phyloP scores from a whole-genome alignment of 2,329 filamentous ascomycete species.

The Gaeumannomyces tritici region DNA sequence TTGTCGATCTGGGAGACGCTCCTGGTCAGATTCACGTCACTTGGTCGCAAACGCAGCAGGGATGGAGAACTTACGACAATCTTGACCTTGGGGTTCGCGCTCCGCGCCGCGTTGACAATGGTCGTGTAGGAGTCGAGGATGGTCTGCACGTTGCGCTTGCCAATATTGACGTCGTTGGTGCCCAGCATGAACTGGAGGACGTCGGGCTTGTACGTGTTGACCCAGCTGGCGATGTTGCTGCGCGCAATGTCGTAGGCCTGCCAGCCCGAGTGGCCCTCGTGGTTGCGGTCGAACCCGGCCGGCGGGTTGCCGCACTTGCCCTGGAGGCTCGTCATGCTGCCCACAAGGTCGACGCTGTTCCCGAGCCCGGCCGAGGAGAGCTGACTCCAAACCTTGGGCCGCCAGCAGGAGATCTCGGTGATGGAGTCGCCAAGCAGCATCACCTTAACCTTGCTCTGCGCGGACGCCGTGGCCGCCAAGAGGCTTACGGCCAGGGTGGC shows the following conservation, averaged over 20 bases:
- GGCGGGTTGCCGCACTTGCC: slow-evolving; percentile 17
- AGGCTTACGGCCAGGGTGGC: background rate
- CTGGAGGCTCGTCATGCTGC: slow-evolving; percentile 27
- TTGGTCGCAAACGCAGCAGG: background rate
- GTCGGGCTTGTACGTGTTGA: slow-evolving; percentile 25
- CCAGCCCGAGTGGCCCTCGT: slow-evolving; percentile 34
- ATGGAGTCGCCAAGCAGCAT: slow-evolving; percentile 33
- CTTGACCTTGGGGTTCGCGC: slow-evolving; percentile 24
- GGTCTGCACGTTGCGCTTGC: slow-evolving; percentile 16
- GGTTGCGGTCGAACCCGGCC: slow-evolving; percentile 25
- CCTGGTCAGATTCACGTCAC: background rate
- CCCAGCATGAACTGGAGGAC: slow-evolving; percentile 35
- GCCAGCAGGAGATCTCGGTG: slow-evolving; percentile 35
- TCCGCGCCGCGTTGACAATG: slow-evolving; percentile 26
- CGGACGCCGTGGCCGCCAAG: background rate
- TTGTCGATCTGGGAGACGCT: slow-evolving; percentile 22
- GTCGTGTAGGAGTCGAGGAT: slow-evolving; percentile 28
- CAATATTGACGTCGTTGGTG: slow-evolving; percentile 30
- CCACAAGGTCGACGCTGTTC: slow-evolving; percentile 28
- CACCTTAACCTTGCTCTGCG: background rate
- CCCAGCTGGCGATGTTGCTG: slow-evolving; percentile 27
- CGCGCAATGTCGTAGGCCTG: slow-evolving; percentile 32
- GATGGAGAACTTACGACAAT: slow-evolving; percentile 24
- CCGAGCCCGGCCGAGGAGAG: slow-evolving; percentile 22
- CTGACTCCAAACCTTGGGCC: slow-evolving; percentile 29